Percentiles rank a stretch among this genome's conserved stretches.
Evolutionary conservation across 2,329 filamentous ascomycete species (phyloP).

Genomic region (Apiospora saccharicola): DNA sequence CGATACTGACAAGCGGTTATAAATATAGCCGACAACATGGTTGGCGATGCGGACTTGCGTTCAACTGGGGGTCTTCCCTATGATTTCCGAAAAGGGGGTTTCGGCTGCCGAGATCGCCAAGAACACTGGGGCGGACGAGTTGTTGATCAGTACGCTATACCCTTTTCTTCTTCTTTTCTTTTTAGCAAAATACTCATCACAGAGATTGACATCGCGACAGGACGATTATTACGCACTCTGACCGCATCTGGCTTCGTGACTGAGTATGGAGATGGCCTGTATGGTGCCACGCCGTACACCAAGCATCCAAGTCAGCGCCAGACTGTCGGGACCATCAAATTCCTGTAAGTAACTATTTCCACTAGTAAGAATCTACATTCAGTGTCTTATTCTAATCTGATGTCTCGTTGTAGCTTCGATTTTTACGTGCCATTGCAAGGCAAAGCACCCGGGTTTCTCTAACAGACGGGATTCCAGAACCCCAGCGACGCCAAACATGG

Average conservation of each 20-base stretch:
- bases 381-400: background rate
- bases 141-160: background rate
- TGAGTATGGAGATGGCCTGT: background rate
- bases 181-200: background rate
- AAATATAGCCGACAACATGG: background rate
- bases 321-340: background rate
- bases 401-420: background rate
- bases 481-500: constrained; percentile 35
- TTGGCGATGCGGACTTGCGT: constrained; percentile 19
- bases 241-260: background rate
- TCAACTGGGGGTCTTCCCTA: constrained; percentile 11
- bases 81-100: background rate
- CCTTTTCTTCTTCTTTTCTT: background rate
- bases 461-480: constrained; percentile 32
- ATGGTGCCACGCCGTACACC: background rate
- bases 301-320: background rate
- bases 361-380: background rate
- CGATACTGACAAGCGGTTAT: background rate
- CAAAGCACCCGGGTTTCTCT: background rate
- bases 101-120: background rate
- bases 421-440: background rate
- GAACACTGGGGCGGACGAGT: background rate
- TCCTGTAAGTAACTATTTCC: too few species aligned
- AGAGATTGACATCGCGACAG: background rate
- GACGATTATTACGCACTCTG: background rate